Evolutionary conservation across 495 filamentous ascomycete genomes (phyloP), one percentile per base, ranked within the genome.

Genomic region (Penicillium diatomitis): DNA sequence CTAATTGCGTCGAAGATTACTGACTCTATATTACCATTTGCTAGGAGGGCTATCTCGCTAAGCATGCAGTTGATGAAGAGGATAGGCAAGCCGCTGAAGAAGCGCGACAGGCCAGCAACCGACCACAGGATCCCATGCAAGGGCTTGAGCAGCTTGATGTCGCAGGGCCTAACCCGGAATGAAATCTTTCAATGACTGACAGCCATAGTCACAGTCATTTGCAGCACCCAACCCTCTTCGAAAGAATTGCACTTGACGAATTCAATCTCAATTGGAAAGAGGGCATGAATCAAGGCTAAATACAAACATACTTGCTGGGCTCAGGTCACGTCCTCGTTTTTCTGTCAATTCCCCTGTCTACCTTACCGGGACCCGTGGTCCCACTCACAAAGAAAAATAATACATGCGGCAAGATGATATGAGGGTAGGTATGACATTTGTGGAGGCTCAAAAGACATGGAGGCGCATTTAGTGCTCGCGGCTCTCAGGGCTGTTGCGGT

Each of bases 71-170:
- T 32, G 85, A 82, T 48, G 87, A 95, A 51, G 92, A 95, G 67
- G 90, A 96, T 57, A 77, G 79, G 38, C 49, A 76, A 50, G 86
- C 82, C 29, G 66, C 78, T 2, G 80, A 87, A 39, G 69, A 78
- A 56, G 77, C 77, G 44, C 71, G 70, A 56, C 74, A 64, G 28
- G 53, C 69, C 55, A 68, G 69, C 57, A 65, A 78, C 49, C 71
- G 72, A 30, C 74, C 81, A 0, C 80, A 85, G 53, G 91, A 97
- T 69, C 89, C 92, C 6, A 97, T 96, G 92, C 87, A 95, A 67
- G 90, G 90, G 20, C 75, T 97, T 6, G 90, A 96, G 64, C 87
- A 89, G 37, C 73, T 95, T 44, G 92, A 96, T 66, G 86, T 95
- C 57, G 92, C 92, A 41, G 92, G 92, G 32, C 92, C 92, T 11